phyloP scores from a whole-genome alignment of 108 stramenopile genomes.

The Nannochloropsis salina region DNA sequence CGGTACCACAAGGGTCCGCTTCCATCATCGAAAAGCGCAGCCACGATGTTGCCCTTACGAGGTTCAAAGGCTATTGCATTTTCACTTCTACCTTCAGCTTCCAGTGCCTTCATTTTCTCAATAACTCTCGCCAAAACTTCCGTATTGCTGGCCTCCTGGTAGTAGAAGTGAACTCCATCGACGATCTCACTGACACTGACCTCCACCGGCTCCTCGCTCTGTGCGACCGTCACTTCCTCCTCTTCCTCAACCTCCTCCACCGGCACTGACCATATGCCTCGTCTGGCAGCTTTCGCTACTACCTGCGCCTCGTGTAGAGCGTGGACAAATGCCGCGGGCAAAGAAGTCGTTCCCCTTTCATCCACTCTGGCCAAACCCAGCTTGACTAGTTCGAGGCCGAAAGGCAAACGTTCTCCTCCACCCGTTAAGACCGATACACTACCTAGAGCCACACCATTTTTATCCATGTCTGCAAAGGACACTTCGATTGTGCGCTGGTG shows the following conservation, averaged over 20 bases:
- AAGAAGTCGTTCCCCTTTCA: neutral
- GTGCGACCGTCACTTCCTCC: constrained; percentile 26
- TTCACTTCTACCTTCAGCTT: constrained; percentile 16
- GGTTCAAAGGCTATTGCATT: constrained; percentile 43
- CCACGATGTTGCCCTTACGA: constrained; percentile 66
- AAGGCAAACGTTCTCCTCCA: constrained; percentile 29
- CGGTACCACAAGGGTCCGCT: constrained; percentile 85
- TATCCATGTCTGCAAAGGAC: constrained; percentile 46
- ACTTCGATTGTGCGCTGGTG: constrained; percentile 91
- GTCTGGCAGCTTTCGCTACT: constrained; percentile 38
- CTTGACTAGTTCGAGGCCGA: constrained; percentile 46
- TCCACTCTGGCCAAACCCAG: constrained; percentile 44
- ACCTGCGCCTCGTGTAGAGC: constrained; percentile 43
- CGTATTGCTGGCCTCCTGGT: constrained; percentile 66
- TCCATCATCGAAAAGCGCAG: constrained; percentile 93
- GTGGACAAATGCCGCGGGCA: constrained; percentile 22
- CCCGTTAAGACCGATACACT: constrained; percentile 27
- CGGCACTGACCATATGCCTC: constrained; percentile 47
- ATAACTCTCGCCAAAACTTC: constrained; percentile 68
- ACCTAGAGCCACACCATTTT: constrained; percentile 52
- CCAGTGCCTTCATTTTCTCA: constrained; percentile 31
- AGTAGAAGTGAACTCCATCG: constrained; percentile 81
- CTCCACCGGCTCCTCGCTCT: constrained; percentile 53
- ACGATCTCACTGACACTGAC: constrained; percentile 81
- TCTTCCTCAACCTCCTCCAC: constrained; percentile 43